Percentiles rank a stretch among this genome's conserved stretches.
These are phyloP conservation scores for Eurotiales sp. DNA, from an alignment of 2,329 filamentous ascomycete genomes.

Conservation along the genomic window DNA sequence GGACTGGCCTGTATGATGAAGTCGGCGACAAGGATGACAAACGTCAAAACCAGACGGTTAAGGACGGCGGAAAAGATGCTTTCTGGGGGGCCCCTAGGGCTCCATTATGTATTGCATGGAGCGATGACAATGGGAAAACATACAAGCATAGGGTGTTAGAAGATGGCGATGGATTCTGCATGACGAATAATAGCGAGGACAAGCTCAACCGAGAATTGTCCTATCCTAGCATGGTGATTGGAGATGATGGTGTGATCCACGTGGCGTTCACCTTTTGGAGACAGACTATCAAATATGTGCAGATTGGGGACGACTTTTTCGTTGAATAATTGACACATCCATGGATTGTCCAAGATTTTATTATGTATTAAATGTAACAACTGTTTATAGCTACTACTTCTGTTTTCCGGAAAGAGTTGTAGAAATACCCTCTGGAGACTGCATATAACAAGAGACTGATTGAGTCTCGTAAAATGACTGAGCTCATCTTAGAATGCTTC, in stretches of 20 bases:
- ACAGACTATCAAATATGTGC: conserved; percentile 42
- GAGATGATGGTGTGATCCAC: conserved; percentile 26
- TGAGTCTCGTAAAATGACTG: too few relatives aligned
- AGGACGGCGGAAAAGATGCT: conserved; percentile 33
- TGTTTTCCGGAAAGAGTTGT: too few relatives aligned
- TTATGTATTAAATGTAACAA: too few relatives aligned
- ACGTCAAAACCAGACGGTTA: conserved; percentile 35
- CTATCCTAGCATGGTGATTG: conserved; percentile 42
- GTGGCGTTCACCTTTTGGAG: conserved; percentile 44
- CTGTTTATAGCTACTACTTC: too few relatives aligned
- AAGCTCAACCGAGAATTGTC: conserved; percentile 43
- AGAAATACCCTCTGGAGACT: too few relatives aligned
- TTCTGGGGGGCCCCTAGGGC: conserved; percentile 43
- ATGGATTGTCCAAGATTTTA: too few relatives aligned
- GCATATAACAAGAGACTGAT: too few relatives aligned
- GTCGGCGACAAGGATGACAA: conserved; percentile 41
- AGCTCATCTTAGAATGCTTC: too few relatives aligned
- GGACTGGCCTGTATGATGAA: conserved; percentile 45
- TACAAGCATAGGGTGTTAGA: conserved; percentile 41
- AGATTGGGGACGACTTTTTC: conserved; percentile 21
- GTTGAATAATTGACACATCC: not conserved
- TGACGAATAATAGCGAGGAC: conserved; percentile 44
- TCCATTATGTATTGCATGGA: conserved; percentile 23
- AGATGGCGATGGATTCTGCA: conserved; percentile 45
- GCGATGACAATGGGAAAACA: conserved; percentile 33